Conservation (phyloP, 371 early-diverging fungal species). For the Homolaphlyctis polyrhiza region DNA sequence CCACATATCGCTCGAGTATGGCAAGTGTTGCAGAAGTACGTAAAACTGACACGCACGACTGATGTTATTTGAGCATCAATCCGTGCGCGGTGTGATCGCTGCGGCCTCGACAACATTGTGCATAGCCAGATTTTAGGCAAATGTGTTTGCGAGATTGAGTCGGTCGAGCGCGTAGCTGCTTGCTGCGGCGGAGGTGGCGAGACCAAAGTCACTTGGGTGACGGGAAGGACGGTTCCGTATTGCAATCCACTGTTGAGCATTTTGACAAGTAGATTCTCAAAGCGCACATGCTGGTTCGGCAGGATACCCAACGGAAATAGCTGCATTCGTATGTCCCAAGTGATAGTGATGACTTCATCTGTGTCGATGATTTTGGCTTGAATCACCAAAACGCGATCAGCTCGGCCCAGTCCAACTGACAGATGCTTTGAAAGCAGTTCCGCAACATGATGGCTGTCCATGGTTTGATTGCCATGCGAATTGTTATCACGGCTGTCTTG, state of each 20-base stretch:
- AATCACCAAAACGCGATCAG: background rate
- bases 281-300: background rate
- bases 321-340: background rate
- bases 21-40: background rate
- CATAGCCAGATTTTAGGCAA: too few relatives aligned
- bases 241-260: background rate
- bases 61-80: background rate
- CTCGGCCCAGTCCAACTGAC: background rate
- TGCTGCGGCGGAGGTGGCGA: background rate
- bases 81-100: too few relatives aligned
- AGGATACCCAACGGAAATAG: background rate
- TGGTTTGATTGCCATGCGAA: too few relatives aligned
- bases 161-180: constrained; percentile 1
- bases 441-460: background rate
- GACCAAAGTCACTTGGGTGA: background rate
- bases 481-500: background rate
- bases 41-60: background rate
- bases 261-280: background rate
- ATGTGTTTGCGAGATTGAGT: too few relatives aligned
- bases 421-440: background rate
- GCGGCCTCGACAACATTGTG: too few relatives aligned
- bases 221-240: background rate
- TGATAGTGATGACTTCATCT: background rate
- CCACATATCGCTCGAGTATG: background rate
- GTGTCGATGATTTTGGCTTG: background rate